A percentile compares a stretch with the other conserved stretches of the same genome.
Conservation (phyloP, 495 filamentous ascomycete genomes). For the Tuber indicum region DNA sequence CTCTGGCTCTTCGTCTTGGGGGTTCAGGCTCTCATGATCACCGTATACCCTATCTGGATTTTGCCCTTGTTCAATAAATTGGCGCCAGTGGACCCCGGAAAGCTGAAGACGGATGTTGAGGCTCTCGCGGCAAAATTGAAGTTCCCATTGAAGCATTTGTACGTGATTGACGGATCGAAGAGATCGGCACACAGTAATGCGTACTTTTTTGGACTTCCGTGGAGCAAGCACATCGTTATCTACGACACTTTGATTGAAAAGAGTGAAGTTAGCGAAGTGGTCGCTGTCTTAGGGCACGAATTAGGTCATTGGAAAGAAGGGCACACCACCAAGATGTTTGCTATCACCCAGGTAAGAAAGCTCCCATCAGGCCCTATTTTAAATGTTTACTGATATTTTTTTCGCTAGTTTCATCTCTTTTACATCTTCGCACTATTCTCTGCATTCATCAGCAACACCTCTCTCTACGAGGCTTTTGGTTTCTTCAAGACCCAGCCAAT, state of each 20-base stretch:
- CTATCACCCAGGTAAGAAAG: constrained; percentile 70
- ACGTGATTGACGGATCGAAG: constrained; percentile 97
- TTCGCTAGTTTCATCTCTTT: constrained; percentile 72
- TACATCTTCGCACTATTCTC: constrained; percentile 96
- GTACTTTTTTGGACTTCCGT: constrained; percentile 95
- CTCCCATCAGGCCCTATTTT: not conserved
- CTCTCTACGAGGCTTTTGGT: constrained; percentile 82
- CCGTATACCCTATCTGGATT: constrained; percentile 90
- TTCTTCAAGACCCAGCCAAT: constrained; percentile 81
- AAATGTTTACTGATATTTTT: constrained; percentile 37
- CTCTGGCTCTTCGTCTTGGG: constrained; percentile 86
- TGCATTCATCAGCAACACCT: constrained; percentile 91
- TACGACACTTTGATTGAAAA: constrained; percentile 97
- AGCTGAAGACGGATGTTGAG: constrained; percentile 82
- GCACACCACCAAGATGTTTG: constrained; percentile 88
- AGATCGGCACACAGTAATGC: constrained; percentile 95
- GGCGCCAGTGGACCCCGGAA: constrained; percentile 78
- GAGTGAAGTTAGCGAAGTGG: constrained; percentile 81
- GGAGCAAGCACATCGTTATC: constrained; percentile 99
- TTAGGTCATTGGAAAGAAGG: constrained; percentile 94
- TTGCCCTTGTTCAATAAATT: constrained; percentile 97
- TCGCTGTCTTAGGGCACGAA: constrained; percentile 90
- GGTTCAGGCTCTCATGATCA: constrained; percentile 87
- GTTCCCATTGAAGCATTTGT: constrained; percentile 83
- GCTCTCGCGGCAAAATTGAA: constrained; percentile 73